Percentiles rank a stretch among this genome's conserved stretches.
phyloP scores from a whole-genome alignment of 305 asterid genomes.

The Solanum aculeatissimum region DNA sequence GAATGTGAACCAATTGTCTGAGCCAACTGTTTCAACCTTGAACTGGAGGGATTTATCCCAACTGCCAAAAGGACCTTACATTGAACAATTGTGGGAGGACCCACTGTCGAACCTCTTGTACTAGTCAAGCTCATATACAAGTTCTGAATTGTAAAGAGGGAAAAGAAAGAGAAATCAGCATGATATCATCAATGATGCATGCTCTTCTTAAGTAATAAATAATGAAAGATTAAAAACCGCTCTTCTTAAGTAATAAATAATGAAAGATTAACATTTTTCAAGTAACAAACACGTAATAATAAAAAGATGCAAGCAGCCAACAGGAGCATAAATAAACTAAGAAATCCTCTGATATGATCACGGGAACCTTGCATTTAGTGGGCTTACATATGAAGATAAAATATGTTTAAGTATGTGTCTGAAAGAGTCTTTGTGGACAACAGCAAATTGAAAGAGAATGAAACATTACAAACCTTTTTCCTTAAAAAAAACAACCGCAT shows the following conservation, averaged over 20 bases:
- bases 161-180: neutral
- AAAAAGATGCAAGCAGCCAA: neutral
- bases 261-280: neutral
- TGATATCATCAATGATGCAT: neutral
- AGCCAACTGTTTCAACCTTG: conserved; percentile 77
- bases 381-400: neutral
- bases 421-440: neutral
- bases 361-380: neutral
- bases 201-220: neutral
- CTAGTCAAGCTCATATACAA: conserved; percentile 64
- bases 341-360: neutral
- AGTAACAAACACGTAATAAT: neutral
- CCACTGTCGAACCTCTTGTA: conserved; percentile 65
- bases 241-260: neutral
- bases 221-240: neutral
- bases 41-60: conserved; percentile 48
- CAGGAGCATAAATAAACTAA: neutral
- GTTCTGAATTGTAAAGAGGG: conserved; percentile 40
- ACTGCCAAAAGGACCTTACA: conserved; percentile 62
- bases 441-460: neutral
- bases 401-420: neutral
- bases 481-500: neutral
- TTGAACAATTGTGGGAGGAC: conserved; percentile 59
- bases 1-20: conserved; percentile 62
- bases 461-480: neutral